Conservation (phyloP, 2,329 filamentous ascomycete species). For the Polychaeton citri region DNA sequence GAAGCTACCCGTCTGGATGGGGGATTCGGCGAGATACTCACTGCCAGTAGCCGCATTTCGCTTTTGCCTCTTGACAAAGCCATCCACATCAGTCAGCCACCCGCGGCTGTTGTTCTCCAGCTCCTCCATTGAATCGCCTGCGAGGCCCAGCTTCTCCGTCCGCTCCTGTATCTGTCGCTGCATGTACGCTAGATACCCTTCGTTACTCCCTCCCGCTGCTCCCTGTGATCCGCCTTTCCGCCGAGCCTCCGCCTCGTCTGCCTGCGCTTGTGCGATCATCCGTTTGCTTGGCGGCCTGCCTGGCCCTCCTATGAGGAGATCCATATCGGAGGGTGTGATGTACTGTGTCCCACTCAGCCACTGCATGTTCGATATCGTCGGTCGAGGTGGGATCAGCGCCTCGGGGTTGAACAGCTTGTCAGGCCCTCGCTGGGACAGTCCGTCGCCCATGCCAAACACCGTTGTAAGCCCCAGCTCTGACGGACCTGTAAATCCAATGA, state of each 20-base stretch:
- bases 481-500: conserved; percentile 80
- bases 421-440: conserved; percentile 35
- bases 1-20: not conserved
- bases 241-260: conserved; percentile 51
- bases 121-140: conserved; percentile 73
- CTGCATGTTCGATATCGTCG: conserved; percentile 88
- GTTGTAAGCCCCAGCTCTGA: conserved; percentile 74
- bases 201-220: conserved; percentile 31
- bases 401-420: conserved; percentile 72
- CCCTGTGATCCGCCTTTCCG: conserved; percentile 23
- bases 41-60: conserved; percentile 61
- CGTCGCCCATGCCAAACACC: conserved; percentile 64
- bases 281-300: conserved; percentile 78
- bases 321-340: conserved; percentile 74
- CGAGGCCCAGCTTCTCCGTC: conserved; percentile 72
- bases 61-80: conserved; percentile 80
- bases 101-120: conserved; percentile 67
- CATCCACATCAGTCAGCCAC: conserved; percentile 79
- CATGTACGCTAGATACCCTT: conserved; percentile 64
- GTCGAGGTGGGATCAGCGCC: conserved; percentile 60
- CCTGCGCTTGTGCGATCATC: conserved; percentile 67
- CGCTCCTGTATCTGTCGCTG: conserved; percentile 77
- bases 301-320: conserved; percentile 77
- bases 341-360: conserved; percentile 96
- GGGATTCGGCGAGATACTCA: conserved; percentile 9